Percentiles rank a stretch among this genome's conserved stretches.
Evolutionary conservation across 352 stramenopile genomes (phyloP).

Genomic region (Pythium vanterpoolii): DNA sequence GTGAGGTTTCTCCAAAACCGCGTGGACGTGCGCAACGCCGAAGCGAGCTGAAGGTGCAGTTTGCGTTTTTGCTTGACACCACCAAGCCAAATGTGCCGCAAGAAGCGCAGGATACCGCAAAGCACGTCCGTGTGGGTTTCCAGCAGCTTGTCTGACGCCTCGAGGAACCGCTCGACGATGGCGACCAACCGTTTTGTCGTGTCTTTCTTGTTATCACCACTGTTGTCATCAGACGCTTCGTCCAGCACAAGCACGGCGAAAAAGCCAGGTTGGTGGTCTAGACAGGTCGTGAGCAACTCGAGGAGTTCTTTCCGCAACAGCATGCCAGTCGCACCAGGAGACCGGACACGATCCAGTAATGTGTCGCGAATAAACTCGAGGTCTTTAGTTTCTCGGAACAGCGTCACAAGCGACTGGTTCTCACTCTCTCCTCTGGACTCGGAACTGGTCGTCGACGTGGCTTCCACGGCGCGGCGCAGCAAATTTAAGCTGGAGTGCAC

Average conservation of each 20-base stretch:
- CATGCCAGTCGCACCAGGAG: conserved; percentile 6
- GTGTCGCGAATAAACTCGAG: conserved; percentile 36
- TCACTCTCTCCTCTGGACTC: not conserved
- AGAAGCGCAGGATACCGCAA: conserved; percentile 48
- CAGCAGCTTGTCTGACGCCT: conserved; percentile 53
- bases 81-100: conserved; percentile 59
- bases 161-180: conserved; percentile 50
- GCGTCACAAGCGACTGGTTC: conserved; percentile 46
- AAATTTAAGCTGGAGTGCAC: conserved; percentile 48
- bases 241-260: conserved; percentile 53
- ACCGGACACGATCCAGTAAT: conserved; percentile 37
- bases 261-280: conserved; percentile 62
- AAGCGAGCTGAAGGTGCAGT: conserved; percentile 49
- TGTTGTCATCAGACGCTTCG: conserved; percentile 11
- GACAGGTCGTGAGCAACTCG: conserved; percentile 44
- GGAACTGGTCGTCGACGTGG: not conserved
- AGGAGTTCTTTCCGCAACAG: conserved; percentile 37
- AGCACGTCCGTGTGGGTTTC: conserved; percentile 57
- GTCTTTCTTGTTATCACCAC: not conserved
- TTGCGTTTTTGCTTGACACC: conserved; percentile 30
- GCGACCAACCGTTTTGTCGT: conserved; percentile 30
- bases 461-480: conserved; percentile 39
- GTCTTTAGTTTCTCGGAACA: conserved; percentile 46
- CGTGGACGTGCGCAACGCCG: conserved; percentile 29
- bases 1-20: conserved; percentile 66